Percentiles rank a stretch among this genome's conserved stretches.
These are phyloP conservation scores for Endocalyx cinctus DNA, from an alignment of 2,329 filamentous ascomycete genomes.

Conservation along the genomic window DNA sequence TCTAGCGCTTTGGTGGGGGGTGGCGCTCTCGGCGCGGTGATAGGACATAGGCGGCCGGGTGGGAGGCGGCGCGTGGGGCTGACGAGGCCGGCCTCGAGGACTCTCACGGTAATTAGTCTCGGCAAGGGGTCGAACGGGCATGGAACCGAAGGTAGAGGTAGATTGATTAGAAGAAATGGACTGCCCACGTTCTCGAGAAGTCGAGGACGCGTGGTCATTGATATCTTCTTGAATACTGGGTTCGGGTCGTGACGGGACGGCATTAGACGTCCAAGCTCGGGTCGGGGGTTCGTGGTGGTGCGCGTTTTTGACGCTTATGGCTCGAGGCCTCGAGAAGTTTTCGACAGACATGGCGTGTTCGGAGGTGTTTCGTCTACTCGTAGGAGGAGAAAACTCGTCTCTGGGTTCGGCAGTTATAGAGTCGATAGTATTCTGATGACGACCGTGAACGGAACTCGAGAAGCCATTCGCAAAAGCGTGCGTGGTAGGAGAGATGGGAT, in stretches of 20 bases:
- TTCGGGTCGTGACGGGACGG: constrained; percentile 20
- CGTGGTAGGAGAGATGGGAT: constrained; percentile 16
- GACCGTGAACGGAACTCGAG: constrained; percentile 14
- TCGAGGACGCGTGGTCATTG: constrained; percentile 22
- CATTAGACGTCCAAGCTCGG: not conserved
- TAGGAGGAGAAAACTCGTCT: constrained; percentile 21
- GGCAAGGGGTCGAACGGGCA: constrained; percentile 33
- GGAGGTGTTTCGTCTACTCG: constrained; percentile 21
- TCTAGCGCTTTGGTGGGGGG: too few species aligned
- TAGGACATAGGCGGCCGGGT: constrained; percentile 27
- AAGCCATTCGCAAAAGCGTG: constrained; percentile 14
- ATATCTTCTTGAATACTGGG: constrained; percentile 15
- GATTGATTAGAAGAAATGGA: constrained; percentile 46
- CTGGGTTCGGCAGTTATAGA: constrained; percentile 18
- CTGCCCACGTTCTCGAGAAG: constrained; percentile 41
- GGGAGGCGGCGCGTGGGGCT: constrained; percentile 17
- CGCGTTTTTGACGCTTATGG: constrained; percentile 45
- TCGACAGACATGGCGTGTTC: constrained; percentile 37
- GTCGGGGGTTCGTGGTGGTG: not conserved
- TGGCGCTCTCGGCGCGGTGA: constrained; percentile 32
- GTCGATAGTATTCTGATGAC: constrained; percentile 14
- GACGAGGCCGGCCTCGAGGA: constrained; percentile 19
- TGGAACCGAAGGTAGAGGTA: constrained; percentile 41
- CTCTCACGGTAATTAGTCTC: constrained; percentile 31
- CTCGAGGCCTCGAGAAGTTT: constrained; percentile 58